Percentiles rank a stretch among this genome's conserved stretches.
Evolutionary conservation across 2,329 filamentous ascomycete species (phyloP).

Genomic region (Escovopsis sp.): DNA sequence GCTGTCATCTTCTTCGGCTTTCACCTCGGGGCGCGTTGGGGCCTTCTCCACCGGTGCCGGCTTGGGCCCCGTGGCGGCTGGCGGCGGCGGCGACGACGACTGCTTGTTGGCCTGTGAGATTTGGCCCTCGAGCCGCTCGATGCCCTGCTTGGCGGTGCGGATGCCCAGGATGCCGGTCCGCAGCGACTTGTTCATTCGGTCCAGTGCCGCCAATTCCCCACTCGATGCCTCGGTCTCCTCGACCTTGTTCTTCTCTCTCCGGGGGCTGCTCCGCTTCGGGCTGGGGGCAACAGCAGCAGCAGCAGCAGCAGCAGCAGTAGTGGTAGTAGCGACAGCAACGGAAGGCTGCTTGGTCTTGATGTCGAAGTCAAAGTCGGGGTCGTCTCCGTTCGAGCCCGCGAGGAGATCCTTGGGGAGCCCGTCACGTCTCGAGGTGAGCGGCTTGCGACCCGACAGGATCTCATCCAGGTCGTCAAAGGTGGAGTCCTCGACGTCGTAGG

Average conservation of each 20-base stretch:
- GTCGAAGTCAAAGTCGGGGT: conserved; percentile 11
- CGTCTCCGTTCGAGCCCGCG: conserved; percentile 10
- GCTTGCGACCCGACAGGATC: conserved; percentile 27
- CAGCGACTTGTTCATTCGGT: conserved; percentile 38
- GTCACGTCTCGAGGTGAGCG: conserved; percentile 16
- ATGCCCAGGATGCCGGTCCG: conserved; percentile 36
- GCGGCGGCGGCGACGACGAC: background rate
- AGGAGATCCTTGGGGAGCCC: conserved; percentile 13
- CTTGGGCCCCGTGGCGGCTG: background rate
- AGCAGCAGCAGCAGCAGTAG: no score
- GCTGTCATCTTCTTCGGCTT: no score
- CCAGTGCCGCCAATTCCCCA: conserved; percentile 29
- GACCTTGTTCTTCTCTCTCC: conserved; percentile 5
- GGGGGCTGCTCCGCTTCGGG: background rate
- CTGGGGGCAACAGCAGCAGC: no score
- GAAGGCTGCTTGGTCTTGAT: conserved; percentile 3
- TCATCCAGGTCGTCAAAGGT: conserved; percentile 44
- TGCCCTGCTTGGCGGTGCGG: conserved; percentile 40
- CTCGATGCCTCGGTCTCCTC: conserved; percentile 10
- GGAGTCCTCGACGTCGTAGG: conserved; percentile 42
- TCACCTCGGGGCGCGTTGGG: no score
- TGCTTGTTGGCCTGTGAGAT: conserved; percentile 27
- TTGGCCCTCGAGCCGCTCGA: conserved; percentile 40
- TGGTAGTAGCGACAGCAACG: background rate
- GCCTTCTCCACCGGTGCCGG: background rate